Evolutionary conservation across 352 stramenopile species (phyloP), one percentile per base, ranked within the genome.

Genomic region (Phytophthora vignae): DNA sequence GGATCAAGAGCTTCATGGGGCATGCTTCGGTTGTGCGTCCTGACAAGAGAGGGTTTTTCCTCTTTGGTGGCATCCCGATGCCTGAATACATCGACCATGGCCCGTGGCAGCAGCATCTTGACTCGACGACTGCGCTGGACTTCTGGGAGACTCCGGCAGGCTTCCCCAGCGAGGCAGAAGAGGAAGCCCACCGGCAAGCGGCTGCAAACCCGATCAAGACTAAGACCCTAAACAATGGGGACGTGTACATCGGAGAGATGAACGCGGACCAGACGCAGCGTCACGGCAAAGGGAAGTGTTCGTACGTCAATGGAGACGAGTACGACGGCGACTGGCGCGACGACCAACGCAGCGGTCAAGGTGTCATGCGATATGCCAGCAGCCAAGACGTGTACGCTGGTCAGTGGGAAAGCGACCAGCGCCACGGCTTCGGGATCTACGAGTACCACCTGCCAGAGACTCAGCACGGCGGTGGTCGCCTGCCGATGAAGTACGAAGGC

Each of bases 161-260:
- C 19, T 69, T 71, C 15, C 63, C 62, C 21, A 78, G 74, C 19
- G 60, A 81, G 15, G 67, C 73, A 21, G 77, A 78, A 22, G 73
- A 71, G 58, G 72, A 71, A 46, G 67, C 61, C 48, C 66, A 65
- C 53, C 60, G 69, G 22, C 46, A 63, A 70, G 57, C 53, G 19
- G 68, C 64, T 22, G 60, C 25, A 15, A 79, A 85, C 38, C 67
- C 70, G 2, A 82, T 88, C 53, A 85, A 80, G 48, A 88, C 81
- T 0, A 87, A 84, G 33, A 67, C 61, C 0, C 82, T 82, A 58
- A 73, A 74, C 9, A 92, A 90, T 64, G 88, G 85, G 17, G 83
- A 93, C 53, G 80, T 88, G 25, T 95, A 95, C 65, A 79, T 90
- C 2, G 88, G 88, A 1, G 79, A 93, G 69, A 84, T 92, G 71